These are phyloP conservation scores for Exophiala phaeomuriformis DNA, from an alignment of 2,329 filamentous ascomycete genomes.

Conservation along the genomic window DNA sequence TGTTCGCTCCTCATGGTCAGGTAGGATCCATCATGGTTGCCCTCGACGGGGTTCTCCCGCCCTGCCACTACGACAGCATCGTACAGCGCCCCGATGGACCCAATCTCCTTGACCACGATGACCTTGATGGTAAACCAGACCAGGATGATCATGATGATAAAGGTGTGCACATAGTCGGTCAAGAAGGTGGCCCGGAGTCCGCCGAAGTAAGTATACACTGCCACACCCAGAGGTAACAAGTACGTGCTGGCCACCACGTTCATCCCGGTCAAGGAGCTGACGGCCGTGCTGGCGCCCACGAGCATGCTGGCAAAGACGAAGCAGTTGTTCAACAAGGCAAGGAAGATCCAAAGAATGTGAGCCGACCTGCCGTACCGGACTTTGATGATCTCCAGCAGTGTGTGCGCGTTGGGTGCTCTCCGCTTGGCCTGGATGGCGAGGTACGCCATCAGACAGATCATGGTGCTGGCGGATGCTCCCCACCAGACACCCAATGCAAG, in stretches of 20 bases:
- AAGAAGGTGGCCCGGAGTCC: conserved; percentile 45
- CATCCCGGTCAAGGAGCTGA: conserved; percentile 65
- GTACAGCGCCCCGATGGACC: conserved; percentile 40
- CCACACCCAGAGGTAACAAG: conserved; percentile 69
- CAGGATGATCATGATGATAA: conserved; percentile 42
- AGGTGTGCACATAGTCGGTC: conserved; percentile 40
- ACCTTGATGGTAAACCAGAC: conserved; percentile 45
- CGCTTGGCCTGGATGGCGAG: conserved; percentile 45
- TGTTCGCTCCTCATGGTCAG: conserved; percentile 42
- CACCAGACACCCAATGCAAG: conserved; percentile 59
- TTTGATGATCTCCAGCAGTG: conserved; percentile 44
- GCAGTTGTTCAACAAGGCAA: conserved; percentile 38
- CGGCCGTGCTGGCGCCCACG: conserved; percentile 65
- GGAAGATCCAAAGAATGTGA: conserved; percentile 36
- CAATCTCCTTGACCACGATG: conserved; percentile 39
- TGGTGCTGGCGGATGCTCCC: conserved; percentile 65
- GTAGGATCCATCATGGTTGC: conserved; percentile 43
- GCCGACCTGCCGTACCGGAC: conserved; percentile 42
- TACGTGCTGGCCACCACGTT: conserved; percentile 73
- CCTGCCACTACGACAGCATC: conserved; percentile 41
- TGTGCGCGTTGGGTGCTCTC: conserved; percentile 45
- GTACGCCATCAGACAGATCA: conserved; percentile 80
- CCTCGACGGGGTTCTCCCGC: conserved; percentile 37
- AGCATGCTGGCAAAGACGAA: conserved; percentile 42
- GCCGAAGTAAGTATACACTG: conserved; percentile 46